These are phyloP conservation scores for Venturia oleaginea DNA, from an alignment of 2,329 filamentous ascomycete genomes.

Conservation along the genomic window DNA sequence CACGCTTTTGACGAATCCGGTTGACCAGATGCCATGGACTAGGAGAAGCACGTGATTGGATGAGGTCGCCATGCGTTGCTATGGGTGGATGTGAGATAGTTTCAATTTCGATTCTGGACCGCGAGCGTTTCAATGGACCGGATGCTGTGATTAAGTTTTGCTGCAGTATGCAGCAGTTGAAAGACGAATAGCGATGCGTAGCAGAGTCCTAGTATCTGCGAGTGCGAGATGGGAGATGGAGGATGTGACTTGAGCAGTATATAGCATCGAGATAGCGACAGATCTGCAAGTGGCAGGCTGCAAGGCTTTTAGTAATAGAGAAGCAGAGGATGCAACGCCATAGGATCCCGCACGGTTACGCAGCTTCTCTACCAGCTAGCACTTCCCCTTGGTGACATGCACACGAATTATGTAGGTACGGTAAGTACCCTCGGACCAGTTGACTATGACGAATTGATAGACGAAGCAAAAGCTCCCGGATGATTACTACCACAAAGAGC, in stretches of 20 bases:
- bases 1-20: background rate
- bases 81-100: background rate
- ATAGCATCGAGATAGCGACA: background rate
- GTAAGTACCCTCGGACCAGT: background rate
- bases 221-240: background rate
- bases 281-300: background rate
- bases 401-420: background rate
- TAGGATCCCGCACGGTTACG: background rate
- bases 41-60: background rate
- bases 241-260: background rate
- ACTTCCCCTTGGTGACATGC: background rate
- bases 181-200: background rate
- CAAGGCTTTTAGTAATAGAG: background rate
- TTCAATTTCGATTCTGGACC: background rate
- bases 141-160: too few species aligned
- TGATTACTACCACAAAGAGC: conserved; percentile 1
- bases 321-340: background rate
- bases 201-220: background rate
- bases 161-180: background rate
- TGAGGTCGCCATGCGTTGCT: conserved; percentile 1
- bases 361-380: background rate
- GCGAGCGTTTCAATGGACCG: background rate
- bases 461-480: background rate
- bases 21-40: background rate
- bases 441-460: background rate